Evolutionary conservation across 306 rosid species (phyloP).

Genomic region (Trifolium fragiferum): DNA sequence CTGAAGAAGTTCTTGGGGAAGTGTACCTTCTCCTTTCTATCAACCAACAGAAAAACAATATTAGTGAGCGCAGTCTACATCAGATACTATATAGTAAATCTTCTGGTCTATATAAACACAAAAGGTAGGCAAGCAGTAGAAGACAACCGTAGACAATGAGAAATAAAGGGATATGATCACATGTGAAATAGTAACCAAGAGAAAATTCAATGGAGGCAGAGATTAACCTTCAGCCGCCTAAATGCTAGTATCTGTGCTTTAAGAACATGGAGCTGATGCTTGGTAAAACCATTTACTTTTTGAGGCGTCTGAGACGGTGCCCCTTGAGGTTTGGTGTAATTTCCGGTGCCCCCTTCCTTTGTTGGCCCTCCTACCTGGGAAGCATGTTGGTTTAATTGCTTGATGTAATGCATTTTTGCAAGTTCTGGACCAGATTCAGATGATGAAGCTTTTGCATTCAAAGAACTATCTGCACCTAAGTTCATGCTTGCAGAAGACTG

Average conservation of each 20-base stretch:
- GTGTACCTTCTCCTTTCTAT: slow-evolving; percentile 91
- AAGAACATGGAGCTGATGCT: slow-evolving; percentile 91
- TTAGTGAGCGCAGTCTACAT: slow-evolving; percentile 41
- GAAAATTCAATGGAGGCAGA: slow-evolving; percentile 15
- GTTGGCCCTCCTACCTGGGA: slow-evolving; percentile 62
- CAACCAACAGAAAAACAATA: slow-evolving; percentile 47
- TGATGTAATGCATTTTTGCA: slow-evolving; percentile 57
- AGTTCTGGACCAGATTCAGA: slow-evolving; percentile 65
- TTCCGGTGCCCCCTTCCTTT: slow-evolving; percentile 67
- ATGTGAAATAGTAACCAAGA: not conserved
- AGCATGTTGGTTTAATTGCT: slow-evolving; percentile 68
- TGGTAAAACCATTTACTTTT: slow-evolving; percentile 70
- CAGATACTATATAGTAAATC: slow-evolving; percentile 29
- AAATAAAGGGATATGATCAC: slow-evolving; percentile 27
- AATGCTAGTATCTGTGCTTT: slow-evolving; percentile 97
- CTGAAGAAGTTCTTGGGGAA: slow-evolving; percentile 92
- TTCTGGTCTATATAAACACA: slow-evolving; percentile 30
- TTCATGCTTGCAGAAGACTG: slow-evolving; percentile 62
- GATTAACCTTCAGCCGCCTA: slow-evolving; percentile 87
- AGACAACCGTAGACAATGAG: slow-evolving; percentile 30
- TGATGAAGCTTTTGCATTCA: slow-evolving; percentile 51
- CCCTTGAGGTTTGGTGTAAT: slow-evolving; percentile 54
- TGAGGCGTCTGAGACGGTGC: slow-evolving; percentile 66
- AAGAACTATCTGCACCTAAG: slow-evolving; percentile 62
- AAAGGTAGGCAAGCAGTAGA: slow-evolving; percentile 17